Evolutionary conservation across 1,284 basidiomycete species (phyloP), one percentile per base, ranked within the genome.

Genomic region (Naganishia sp.): DNA sequence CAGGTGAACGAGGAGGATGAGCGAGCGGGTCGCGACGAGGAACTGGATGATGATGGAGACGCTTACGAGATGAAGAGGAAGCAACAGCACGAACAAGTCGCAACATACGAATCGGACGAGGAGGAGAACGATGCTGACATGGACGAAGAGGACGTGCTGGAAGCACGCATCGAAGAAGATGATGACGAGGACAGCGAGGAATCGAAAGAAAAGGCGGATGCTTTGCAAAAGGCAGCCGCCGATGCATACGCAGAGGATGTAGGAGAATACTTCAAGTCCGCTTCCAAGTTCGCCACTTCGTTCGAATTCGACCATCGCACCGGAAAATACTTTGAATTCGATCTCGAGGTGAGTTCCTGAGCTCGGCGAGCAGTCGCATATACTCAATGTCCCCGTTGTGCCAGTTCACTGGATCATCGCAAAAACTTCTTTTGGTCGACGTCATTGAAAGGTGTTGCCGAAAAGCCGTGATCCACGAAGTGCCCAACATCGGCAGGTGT

Each of bases 361-460:
- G 23, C 15, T 46, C 28, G 67, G 69, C 35, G 28, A 18, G 39
- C 18, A 43, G 35, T 28, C 35, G 23, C 49, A 42, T 25, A 10
- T 55, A 46, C 17, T 39, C 17, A 49, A 23, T 68, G 28, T 62
- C 7, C 9, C 60, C 21, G 18, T 32, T 39, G 11, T 57, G 42
- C 2, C 51, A 82, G 80, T 82, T 83, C 77, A 77, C 80, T 2
- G 81, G 80, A n/a, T 77, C 75, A 65, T 77, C 92, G 75, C 92
- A 92, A 28, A 97, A 97, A 79, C 83, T 98, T 46, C 83, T 98
- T 39, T 85, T 98, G 42, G 92, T 96, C 61, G 94, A 93, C 63
- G 86, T 97, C 69, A 85, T 96, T 64, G 94, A 97, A 78, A 84
- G 88, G 66, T 87, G 88, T 18, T 96, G 93, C 78, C 83, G 87